These are phyloP conservation scores for Colletotrichum horii DNA, from an alignment of 2,329 filamentous ascomycete species.

Conservation along the genomic window DNA sequence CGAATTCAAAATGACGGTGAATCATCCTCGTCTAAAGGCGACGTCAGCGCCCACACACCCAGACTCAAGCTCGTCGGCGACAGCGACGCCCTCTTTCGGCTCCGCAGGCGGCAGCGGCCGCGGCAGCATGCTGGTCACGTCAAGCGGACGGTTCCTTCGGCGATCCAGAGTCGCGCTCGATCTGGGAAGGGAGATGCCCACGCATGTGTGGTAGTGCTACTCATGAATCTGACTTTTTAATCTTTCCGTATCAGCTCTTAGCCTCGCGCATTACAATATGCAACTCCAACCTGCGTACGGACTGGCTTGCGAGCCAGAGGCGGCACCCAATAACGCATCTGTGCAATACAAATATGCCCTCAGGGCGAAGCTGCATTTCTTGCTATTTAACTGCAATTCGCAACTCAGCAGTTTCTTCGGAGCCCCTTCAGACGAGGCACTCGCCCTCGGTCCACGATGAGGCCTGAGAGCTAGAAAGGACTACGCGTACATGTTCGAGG, in stretches of 20 bases:
- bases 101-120: background rate
- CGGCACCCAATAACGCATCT: background rate
- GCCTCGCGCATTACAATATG: background rate
- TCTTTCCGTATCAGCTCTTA: background rate
- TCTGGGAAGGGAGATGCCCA: background rate
- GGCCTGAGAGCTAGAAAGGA: constrained; percentile 5
- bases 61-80: background rate
- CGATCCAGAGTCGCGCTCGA: background rate
- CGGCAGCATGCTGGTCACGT: background rate
- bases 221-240: background rate
- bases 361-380: background rate
- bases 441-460: background rate
- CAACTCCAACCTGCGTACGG: background rate
- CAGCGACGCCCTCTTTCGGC: background rate
- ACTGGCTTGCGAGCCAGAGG: background rate
- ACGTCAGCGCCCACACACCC: background rate
- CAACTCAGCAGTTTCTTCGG: background rate
- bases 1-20: constrained; percentile 2
- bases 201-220: background rate
- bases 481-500: constrained; percentile 21
- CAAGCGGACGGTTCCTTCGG: background rate
- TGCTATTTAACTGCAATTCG: background rate
- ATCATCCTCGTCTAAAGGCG: background rate
- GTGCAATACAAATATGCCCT: background rate
- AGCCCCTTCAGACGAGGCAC: background rate